Evolutionary conservation across 495 filamentous ascomycete species (phyloP).

Genomic region (Talaromyces liani): DNA sequence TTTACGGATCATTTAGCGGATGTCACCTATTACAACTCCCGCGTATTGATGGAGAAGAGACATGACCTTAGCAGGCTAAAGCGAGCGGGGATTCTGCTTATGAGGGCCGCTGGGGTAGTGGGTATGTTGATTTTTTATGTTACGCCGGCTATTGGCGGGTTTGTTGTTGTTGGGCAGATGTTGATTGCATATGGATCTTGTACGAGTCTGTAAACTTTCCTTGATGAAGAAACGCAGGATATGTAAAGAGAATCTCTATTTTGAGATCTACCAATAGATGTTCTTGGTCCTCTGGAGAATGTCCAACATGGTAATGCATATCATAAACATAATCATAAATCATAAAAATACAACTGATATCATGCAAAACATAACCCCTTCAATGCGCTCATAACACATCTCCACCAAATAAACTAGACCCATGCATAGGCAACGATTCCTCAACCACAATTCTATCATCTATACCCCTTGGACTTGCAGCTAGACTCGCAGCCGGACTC

Average conservation of each 20-base stretch:
- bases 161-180: conserved; percentile 22
- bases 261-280: background rate
- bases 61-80: background rate
- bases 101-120: background rate
- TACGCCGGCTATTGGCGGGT: conserved; percentile 19
- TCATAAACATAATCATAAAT: background rate
- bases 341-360: background rate
- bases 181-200: background rate
- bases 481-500: background rate
- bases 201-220: background rate
- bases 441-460: background rate
- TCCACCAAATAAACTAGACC: conserved; percentile 6
- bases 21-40: background rate
- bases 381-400: background rate
- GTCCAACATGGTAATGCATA: background rate
- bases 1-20: background rate
- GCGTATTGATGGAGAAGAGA: background rate
- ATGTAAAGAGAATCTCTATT: background rate
- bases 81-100: background rate
- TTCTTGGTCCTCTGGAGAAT: background rate
- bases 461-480: background rate
- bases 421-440: background rate
- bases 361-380: background rate
- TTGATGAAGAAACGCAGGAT: background rate
- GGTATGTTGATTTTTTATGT: conserved; percentile 11